A percentile compares a stretch with the other conserved stretches of the same genome.
These are phyloP conservation scores for Ajuga chamaepitys DNA, from an alignment of 257 asterid species.

Conservation along the genomic window DNA sequence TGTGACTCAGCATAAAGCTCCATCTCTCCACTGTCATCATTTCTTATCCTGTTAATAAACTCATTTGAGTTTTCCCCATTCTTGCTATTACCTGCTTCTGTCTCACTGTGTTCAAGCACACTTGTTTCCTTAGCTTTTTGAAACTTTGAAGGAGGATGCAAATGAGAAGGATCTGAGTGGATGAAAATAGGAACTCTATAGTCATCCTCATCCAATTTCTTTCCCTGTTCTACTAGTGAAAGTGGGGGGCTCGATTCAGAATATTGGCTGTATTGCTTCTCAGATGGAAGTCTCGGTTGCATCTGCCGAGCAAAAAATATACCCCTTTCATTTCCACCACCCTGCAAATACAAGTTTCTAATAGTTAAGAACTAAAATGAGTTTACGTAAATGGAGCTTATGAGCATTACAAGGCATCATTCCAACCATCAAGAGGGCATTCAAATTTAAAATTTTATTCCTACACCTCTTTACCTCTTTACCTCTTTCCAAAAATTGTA, in stretches of 20 bases:
- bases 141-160: constrained; percentile 14
- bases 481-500: no score
- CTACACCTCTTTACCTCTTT: no score
- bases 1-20: constrained; percentile 22
- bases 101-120: constrained; percentile 1
- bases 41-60: constrained; percentile 12
- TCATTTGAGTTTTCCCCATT: constrained; percentile 27
- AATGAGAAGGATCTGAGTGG: constrained; percentile 31
- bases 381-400: background rate
- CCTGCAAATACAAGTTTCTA: constrained; percentile 32
- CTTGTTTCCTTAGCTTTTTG: constrained; percentile 15
- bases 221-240: constrained; percentile 30
- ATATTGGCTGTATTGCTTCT: constrained; percentile 28
- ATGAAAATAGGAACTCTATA: constrained; percentile 58
- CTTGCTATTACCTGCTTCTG: constrained; percentile 23
- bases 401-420: background rate
- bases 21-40: constrained; percentile 16
- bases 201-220: constrained; percentile 54
- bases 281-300: constrained; percentile 35
- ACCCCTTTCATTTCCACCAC: constrained; percentile 38
- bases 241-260: constrained; percentile 32
- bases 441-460: no score
- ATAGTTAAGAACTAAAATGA: background rate
- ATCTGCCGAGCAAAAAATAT: constrained; percentile 30
- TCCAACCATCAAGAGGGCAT: no score